Percentiles rank a stretch among this genome's conserved stretches.
Evolutionary conservation across 371 early-diverging fungal species (phyloP).

Genomic region (Mucor velutinosus): DNA sequence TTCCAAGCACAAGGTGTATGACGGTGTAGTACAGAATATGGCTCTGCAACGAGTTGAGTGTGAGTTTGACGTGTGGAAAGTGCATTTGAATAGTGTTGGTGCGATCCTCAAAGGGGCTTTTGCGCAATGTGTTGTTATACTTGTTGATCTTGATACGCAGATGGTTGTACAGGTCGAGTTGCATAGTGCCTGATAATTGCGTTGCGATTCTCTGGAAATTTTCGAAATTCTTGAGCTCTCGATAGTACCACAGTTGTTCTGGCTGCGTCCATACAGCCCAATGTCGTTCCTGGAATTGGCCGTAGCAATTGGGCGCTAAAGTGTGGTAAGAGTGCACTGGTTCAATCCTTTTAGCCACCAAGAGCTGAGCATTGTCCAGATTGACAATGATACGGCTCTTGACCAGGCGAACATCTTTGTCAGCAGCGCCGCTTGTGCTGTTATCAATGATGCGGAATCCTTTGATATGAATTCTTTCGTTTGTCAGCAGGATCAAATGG

Average conservation of each 20-base stretch:
- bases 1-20: slow-evolving; percentile 69
- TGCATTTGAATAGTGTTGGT: slow-evolving; percentile 57
- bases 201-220: slow-evolving; percentile 69
- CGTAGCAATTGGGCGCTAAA: slow-evolving; percentile 50
- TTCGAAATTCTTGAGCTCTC: slow-evolving; percentile 31
- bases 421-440: slow-evolving; percentile 3
- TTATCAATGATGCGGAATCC: slow-evolving; percentile 53
- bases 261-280: slow-evolving; percentile 89
- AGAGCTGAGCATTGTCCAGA: slow-evolving; percentile 73
- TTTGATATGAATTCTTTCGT: slow-evolving; percentile 58
- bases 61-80: slow-evolving; percentile 64
- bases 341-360: slow-evolving; percentile 51
- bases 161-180: slow-evolving; percentile 76
- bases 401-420: slow-evolving; percentile 53
- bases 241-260: slow-evolving; percentile 64
- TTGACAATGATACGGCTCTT: slow-evolving; percentile 64
- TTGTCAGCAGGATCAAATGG: slow-evolving; percentile 52
- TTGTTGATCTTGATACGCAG: slow-evolving; percentile 47
- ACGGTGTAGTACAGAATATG: slow-evolving; percentile 63
- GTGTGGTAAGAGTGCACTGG: slow-evolving; percentile 12
- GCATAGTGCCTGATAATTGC: slow-evolving; percentile 63
- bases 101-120: slow-evolving; percentile 38
- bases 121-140: slow-evolving; percentile 1
- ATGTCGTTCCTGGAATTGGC: slow-evolving; percentile 43
- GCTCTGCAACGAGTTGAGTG: slow-evolving; percentile 69